Base-by-base conservation (phyloP, 345 rosid species). In the Heritiera littoralis region DNA sequence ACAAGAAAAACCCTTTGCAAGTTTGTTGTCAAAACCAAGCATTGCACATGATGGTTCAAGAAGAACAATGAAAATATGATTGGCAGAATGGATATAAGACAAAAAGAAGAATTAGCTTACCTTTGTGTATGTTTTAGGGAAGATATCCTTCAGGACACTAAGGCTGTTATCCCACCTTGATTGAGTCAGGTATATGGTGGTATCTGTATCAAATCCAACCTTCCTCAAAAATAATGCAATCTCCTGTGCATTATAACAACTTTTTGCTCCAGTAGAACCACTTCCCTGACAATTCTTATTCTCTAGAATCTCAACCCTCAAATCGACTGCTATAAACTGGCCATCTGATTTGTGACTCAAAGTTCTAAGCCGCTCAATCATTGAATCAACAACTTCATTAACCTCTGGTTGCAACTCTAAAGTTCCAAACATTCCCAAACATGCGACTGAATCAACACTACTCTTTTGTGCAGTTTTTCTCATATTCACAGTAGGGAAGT, bases 161-260 rank as follows among this genome's bases (percentile, higher is more conserved):
- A 96, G 98, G 80, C 94, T 90, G 83, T 87, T 85, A 79, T 89
- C 95, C 99, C 99, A 96, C 83, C 97, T 91, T 56, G 98, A 88
- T 78, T 96, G 98, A 65, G 99, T 96, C 75, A 94, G 79, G 78
- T 94, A 96, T 83, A 94, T 84, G 10, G 92, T 88, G 28, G 98
- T 94, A 64, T 91, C 99, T 64, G 86, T 85, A 64, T 84, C 75
- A 61, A 89, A 92, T 74, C 98, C 97, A 43, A 92, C 83, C 88
- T 96, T 94, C 84, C 96, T 90, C 87, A 96, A 85, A 85, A 96
- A 94, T 2, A 91, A 59, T 6, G 90, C 94, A 79, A 94, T 87
- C 85, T 94, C 97, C 79, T 92, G 92, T 1, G 95, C 90, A 56
- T 82, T 87, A 78, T 87, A 96, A 75, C 99, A 96, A 49, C 90